Evolutionary conservation across 139 green algal species (phyloP), one percentile per base, ranked within the genome.

Genomic region (Cymbomonas tetramitiformis): DNA sequence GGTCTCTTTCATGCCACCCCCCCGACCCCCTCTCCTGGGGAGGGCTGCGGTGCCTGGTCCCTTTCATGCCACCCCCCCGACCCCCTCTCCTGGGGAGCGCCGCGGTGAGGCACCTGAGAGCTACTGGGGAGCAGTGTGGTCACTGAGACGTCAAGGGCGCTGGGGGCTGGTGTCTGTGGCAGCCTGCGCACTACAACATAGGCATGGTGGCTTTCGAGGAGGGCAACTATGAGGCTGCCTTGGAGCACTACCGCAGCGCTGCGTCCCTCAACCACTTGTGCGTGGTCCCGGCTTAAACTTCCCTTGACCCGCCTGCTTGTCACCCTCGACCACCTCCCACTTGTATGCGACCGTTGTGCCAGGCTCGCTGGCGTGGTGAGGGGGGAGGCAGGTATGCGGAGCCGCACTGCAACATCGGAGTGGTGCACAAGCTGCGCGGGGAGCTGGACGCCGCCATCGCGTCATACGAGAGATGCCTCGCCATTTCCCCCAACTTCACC

Each of bases 391-490:
- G 51, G 1, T 85, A 90, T 48, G 72, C 79, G 0, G 82, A 95
- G 68, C 81, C 89, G 9, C 81, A 83, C 47, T 95, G 89, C 84
- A 97, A 97, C 71, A 68, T 90, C 65, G 89, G 68, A 24, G 68
- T 75, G 4, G 12, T 75, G 30, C 47, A 70, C 25, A 59, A 65
- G 25, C 43, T 67, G 18, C 49, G 26, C 41, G 83, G 83, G 0
- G 36, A 69, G 15, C 68, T 96, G 21, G 61, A 79, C 21, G 71
- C 76, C 25, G 89, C 89, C 2, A 70, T 95, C 9, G 59, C 67
- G 24, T 67, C 69, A 1, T 95, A 96, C 40, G 74, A 94, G 61
- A 54, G 46, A 6, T 88, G 88, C 6, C 66, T 94, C 28, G 46
- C 32, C 4, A 36, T 71, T n/a, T 32, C 56, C 33, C 68, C 81